Evolutionary conservation across 371 early-diverging fungal species (phyloP), one percentile per base, ranked within the genome.

Genomic region (Mucor racemosus): DNA sequence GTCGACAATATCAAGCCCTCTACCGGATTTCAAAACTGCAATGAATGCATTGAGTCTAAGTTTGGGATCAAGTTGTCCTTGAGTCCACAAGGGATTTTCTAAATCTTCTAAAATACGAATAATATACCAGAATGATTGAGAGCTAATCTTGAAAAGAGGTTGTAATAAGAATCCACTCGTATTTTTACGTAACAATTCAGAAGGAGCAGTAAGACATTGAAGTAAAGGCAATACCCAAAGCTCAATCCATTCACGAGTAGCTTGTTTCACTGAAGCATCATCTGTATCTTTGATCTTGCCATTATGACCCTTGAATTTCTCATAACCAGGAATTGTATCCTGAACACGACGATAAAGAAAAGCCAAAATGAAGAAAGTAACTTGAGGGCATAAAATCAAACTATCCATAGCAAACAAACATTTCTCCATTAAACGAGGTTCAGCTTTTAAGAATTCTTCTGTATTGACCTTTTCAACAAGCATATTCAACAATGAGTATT

Each of bases 401-500:
- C 89, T 88, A 31, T 89, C 81, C 73, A 92, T 79, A 0, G 87
- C 86, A 56, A 76, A 68, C 17, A 93, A 65, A 36, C 88, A 86
- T 55, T 81, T 82, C 35, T 76, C 67, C 19, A 93, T 74, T 15
- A 89, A 72, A 11, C 86, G 85, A 0, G 88, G 86, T 57, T 89
- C 90, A 4, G 76, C 71, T 5, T 48, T 26, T 11, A 91, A 68
- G 60, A 92, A 78, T 17, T 67, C 73, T 6, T 79, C 71, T 9
- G 90, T 79, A 13, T 87, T 80, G 13, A 91, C 71, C 48, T 88
- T 87, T 31, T 85, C 77, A 7, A 89, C 82, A 42, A 94, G 67
- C 39, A 88, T 85, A 9, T 87, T 85, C 42, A 93, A 65, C 46
- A 94, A 79, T 9, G 93, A 78, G 65, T 93, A 90, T 64, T 92